These are phyloP conservation scores for Fusarium sp. DNA, from an alignment of 2,329 filamentous ascomycete species.

Conservation along the genomic window DNA sequence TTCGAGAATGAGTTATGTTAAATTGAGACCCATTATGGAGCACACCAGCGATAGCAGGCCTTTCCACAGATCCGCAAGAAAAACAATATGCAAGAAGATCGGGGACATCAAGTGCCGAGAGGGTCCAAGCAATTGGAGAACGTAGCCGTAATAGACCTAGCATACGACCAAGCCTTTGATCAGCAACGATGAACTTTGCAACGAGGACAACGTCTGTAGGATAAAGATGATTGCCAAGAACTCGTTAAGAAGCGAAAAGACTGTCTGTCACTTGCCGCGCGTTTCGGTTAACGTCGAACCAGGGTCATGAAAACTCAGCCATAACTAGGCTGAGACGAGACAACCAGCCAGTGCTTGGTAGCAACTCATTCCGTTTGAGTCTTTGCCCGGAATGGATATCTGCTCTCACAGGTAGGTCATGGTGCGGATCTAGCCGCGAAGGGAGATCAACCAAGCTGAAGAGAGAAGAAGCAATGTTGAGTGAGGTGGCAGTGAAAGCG, in stretches of 20 bases:
- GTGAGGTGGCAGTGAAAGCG: slow-evolving; percentile 24
- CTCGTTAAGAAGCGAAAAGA: slow-evolving; percentile 1
- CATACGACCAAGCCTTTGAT: slow-evolving; percentile 2
- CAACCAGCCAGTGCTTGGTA: neutral
- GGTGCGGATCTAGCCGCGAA: slow-evolving; percentile 45
- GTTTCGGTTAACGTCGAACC: slow-evolving; percentile 25
- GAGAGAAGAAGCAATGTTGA: slow-evolving; percentile 15
- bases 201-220: slow-evolving; percentile 20
- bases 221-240: neutral
- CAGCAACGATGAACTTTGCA: slow-evolving; percentile 3
- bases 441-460: slow-evolving; percentile 42
- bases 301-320: slow-evolving; percentile 13
- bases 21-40: slow-evolving; percentile 1
- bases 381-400: slow-evolving; percentile 31
- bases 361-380: slow-evolving; percentile 6
- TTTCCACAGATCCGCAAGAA: slow-evolving; percentile 9
- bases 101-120: neutral
- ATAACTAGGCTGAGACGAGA: slow-evolving; percentile 1
- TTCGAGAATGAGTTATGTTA: slow-evolving; percentile 21
- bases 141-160: slow-evolving; percentile 3
- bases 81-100: slow-evolving; percentile 13
- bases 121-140: slow-evolving; percentile 1
- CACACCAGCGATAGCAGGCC: neutral
- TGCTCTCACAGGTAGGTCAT: slow-evolving; percentile 39
- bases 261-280: slow-evolving; percentile 5